phyloP scores from a whole-genome alignment of 2,329 filamentous ascomycete species.

The Calonectria crousiana region DNA sequence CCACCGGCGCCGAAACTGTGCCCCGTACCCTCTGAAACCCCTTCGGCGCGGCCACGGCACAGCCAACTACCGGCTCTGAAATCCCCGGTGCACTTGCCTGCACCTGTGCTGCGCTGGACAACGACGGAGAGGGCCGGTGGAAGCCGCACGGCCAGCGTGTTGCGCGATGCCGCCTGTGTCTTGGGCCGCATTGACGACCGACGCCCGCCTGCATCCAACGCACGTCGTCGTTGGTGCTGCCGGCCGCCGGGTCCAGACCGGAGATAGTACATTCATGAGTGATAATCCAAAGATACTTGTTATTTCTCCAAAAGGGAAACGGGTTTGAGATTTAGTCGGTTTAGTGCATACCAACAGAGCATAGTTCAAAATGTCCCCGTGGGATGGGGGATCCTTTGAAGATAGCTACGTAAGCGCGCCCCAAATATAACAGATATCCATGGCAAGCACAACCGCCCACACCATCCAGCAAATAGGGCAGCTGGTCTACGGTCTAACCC shows the following conservation, averaged over 20 bases:
- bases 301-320: not conserved
- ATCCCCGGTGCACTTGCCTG: constrained; percentile 24
- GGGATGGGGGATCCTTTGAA: not conserved
- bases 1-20: constrained; percentile 17
- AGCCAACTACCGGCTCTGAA: constrained; percentile 24
- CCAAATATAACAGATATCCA: constrained; percentile 2
- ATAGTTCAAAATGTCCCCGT: not conserved
- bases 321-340: not conserved
- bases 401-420: constrained; percentile 8
- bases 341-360: constrained; percentile 6
- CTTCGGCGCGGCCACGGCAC: constrained; percentile 17
- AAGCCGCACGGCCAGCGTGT: constrained; percentile 13
- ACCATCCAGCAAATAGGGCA: not conserved
- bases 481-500: not conserved
- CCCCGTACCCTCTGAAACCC: not conserved
- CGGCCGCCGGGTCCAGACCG: constrained; percentile 19
- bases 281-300: not conserved
- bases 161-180: constrained; percentile 20
- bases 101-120: constrained; percentile 1
- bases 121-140: constrained; percentile 6
- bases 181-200: constrained; percentile 20
- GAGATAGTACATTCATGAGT: constrained; percentile 6
- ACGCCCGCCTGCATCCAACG: constrained; percentile 25
- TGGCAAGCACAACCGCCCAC: not conserved
- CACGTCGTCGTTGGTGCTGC: constrained; percentile 23